Evolutionary conservation across 139 green algal species (phyloP).

Genomic region (Mychonastes homosphaera): DNA sequence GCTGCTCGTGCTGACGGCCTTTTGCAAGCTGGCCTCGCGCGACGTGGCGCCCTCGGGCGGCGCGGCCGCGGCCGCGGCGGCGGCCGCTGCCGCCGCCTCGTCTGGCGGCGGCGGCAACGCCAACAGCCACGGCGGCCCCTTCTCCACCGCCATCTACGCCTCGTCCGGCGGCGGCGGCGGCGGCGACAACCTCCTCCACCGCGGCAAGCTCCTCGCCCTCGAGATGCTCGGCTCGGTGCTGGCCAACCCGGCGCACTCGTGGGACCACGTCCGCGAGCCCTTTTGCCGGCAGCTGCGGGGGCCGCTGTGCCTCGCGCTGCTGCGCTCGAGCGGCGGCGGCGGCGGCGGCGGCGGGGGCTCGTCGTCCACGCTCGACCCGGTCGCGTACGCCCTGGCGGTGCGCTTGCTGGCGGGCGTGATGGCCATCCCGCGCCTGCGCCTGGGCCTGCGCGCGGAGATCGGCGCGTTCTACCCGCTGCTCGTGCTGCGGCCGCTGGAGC

Average conservation of each 20-base stretch:
- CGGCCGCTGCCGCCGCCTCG: no score
- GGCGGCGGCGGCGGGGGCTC: no score
- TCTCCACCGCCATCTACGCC: no score
- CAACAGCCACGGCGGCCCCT: no score
- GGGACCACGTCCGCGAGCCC: conserved; percentile 46
- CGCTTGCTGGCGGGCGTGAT: conserved; percentile 41
- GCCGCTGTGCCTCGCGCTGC: conserved; percentile 69
- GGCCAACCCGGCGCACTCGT: conserved; percentile 45
- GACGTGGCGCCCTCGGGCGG: no score
- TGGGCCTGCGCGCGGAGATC: conserved; percentile 65
- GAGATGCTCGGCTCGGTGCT: conserved; percentile 75
- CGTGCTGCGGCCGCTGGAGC: conserved; percentile 69
- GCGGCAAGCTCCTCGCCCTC: conserved; percentile 83
- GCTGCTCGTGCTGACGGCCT: conserved; percentile 71
- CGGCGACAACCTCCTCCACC: conserved; percentile 19
- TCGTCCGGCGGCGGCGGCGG: conserved; percentile 1
- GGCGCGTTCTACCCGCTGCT: conserved; percentile 83
- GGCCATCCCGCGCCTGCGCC: conserved; percentile 33
- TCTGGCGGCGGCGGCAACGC: no score
- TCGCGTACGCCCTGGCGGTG: conserved; percentile 38
- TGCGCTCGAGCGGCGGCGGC: no score
- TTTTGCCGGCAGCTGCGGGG: conserved; percentile 67
- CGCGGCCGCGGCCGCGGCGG: conserved; percentile 44
- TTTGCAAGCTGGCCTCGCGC: conserved; percentile 64
- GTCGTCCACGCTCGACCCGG: conserved; percentile 33